Evolutionary conservation across 2,329 filamentous ascomycete species (phyloP).

Genomic region (Epichloe scottii): DNA sequence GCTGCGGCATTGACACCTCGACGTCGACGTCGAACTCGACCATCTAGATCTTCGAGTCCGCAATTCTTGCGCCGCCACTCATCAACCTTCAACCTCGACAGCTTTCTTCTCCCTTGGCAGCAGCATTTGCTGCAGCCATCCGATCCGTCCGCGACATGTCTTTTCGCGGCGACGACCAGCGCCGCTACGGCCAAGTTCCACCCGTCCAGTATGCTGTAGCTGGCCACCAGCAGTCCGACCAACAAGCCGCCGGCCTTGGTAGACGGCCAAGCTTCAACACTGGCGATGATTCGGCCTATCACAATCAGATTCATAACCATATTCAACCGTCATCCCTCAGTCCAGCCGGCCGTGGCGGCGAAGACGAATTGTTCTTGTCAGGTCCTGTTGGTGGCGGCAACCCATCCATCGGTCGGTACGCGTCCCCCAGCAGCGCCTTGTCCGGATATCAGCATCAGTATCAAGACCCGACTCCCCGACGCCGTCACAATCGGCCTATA

Average conservation of each 20-base stretch:
- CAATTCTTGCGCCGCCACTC: background rate
- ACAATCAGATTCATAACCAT: constrained; percentile 23
- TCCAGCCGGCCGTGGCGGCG: constrained; percentile 11
- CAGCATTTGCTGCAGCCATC: constrained; percentile 1
- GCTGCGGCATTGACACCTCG: constrained; percentile 3
- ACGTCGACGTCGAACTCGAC: background rate
- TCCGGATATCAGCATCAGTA: constrained; percentile 41
- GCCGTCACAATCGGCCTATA: constrained; percentile 44
- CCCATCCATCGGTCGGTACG: constrained; percentile 19
- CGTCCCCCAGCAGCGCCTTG: constrained; percentile 33
- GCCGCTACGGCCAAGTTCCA: constrained; percentile 54
- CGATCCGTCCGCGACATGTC: constrained; percentile 34
- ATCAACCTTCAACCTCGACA: background rate
- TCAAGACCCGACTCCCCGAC: constrained; percentile 33
- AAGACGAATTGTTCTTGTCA: constrained; percentile 54
- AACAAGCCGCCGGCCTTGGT: constrained; percentile 15
- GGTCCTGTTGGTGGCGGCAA: constrained; percentile 24
- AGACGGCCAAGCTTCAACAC: constrained; percentile 63
- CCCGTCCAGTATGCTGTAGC: constrained; percentile 50
- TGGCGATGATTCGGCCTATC: constrained; percentile 56
- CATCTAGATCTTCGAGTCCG: background rate
- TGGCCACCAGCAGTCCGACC: constrained; percentile 15
- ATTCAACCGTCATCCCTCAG: constrained; percentile 5
- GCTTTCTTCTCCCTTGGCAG: background rate
- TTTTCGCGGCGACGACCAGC: constrained; percentile 49